Conservation (phyloP, 1,284 basidiomycete genomes). For the Wolfiporia cocos region DNA sequence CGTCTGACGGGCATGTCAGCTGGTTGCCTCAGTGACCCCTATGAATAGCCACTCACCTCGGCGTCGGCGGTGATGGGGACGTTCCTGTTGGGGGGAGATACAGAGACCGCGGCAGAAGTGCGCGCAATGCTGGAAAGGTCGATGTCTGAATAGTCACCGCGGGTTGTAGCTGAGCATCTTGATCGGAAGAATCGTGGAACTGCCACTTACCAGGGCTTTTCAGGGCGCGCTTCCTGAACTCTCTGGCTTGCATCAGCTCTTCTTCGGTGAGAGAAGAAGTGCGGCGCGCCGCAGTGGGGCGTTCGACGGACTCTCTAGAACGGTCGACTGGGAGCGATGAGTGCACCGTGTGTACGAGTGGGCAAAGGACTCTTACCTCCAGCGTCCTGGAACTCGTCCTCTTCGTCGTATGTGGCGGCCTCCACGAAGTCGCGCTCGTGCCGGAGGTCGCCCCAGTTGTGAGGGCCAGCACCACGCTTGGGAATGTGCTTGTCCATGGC, state of each 20-base stretch:
- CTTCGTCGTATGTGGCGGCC: conserved; percentile 46
- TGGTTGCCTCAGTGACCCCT: conserved; percentile 2
- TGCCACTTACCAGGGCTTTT: conserved; percentile 43
- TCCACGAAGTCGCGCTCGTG: conserved; percentile 58
- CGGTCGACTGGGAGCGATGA: too few relatives aligned
- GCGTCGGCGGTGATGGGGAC: conserved; percentile 32
- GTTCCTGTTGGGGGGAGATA: conserved; percentile 52
- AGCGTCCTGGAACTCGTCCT: conserved; percentile 33
- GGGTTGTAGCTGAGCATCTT: conserved; percentile 5
- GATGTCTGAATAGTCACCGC: conserved; percentile 33
- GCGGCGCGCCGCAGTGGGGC: conserved; percentile 14
- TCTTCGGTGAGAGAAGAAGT: conserved; percentile 50
- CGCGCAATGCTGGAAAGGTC: conserved; percentile 78
- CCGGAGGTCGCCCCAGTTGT: conserved; percentile 77
- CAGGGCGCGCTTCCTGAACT: conserved; percentile 64
- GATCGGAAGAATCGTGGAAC: neutral
- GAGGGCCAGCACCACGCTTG: conserved; percentile 73
- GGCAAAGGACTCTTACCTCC: conserved; percentile 12
- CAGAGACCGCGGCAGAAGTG: conserved; percentile 69
- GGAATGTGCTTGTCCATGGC: conserved; percentile 67
- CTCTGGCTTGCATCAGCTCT: conserved; percentile 56
- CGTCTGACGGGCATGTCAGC: conserved; percentile 1
- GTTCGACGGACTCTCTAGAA: conserved; percentile 10
- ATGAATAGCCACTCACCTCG: conserved; percentile 25
- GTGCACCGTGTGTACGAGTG: too few relatives aligned